Percentiles rank a stretch among this genome's conserved stretches.
These are phyloP conservation scores for Pogostemon cablin DNA, from an alignment of 257 asterid genomes.

Conservation along the genomic window DNA sequence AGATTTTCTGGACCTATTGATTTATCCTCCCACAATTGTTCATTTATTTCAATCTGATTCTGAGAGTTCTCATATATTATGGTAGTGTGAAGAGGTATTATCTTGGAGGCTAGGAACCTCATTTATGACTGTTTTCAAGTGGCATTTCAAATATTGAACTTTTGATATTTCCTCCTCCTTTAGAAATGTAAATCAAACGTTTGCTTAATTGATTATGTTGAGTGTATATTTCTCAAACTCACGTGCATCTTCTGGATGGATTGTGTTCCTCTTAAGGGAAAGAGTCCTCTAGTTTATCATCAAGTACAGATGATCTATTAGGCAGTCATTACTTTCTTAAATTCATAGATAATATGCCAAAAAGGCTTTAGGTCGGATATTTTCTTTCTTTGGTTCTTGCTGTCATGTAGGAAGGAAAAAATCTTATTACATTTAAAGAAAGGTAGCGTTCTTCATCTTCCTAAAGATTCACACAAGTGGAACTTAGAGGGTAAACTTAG, in stretches of 20 bases:
- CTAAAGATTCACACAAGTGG: conserved; percentile 3
- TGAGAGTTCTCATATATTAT: neutral
- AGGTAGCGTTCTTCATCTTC: neutral
- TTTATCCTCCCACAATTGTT: too few relatives aligned
- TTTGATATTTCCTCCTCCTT: too few relatives aligned
- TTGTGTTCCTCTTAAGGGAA: neutral
- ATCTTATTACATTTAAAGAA: neutral
- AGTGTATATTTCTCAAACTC: neutral
- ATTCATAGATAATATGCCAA: neutral
- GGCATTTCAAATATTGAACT: too few relatives aligned
- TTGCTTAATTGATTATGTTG: neutral
- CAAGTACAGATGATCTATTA: neutral
- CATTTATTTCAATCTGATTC: too few relatives aligned
- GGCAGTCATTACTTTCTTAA: neutral
- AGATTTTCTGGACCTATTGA: too few relatives aligned
- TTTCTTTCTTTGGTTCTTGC: conserved; percentile 15
- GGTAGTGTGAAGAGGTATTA: neutral
- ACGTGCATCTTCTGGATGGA: conserved; percentile 5
- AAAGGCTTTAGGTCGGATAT: neutral
- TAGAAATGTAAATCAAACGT: too few relatives aligned
- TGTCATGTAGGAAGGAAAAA: neutral
- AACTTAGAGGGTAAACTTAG: neutral
- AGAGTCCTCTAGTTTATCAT: neutral
- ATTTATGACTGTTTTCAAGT: neutral
- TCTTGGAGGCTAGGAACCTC: neutral